Conservation (phyloP, 345 rosid species). For the rapeseed (Brassica napus) region DNA sequence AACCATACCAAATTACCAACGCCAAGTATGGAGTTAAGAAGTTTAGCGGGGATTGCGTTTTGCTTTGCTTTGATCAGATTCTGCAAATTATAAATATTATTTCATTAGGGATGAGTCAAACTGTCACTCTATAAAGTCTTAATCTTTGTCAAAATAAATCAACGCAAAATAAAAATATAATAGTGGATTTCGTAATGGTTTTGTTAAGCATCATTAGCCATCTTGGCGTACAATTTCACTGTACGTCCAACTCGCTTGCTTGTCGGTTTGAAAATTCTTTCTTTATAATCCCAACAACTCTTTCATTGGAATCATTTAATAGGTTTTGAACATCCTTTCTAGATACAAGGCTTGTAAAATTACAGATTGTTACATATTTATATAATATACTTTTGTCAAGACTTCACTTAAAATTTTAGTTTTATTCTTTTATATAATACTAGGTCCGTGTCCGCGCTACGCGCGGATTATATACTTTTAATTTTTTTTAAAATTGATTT, state of each 20-base stretch:
- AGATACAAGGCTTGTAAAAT: not conserved
- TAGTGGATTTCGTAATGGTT: conserved; percentile 15
- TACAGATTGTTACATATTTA: too few relatives aligned
- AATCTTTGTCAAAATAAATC: not conserved
- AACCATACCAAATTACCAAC: not conserved
- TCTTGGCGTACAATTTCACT: conserved; percentile 34
- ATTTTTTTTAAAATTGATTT: too few relatives aligned
- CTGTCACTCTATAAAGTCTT: not conserved
- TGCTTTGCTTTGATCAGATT: not conserved
- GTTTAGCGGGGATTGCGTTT: not conserved
- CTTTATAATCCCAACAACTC: conserved; percentile 20
- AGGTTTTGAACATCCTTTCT: not conserved
- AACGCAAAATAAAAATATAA: conserved; percentile 9
- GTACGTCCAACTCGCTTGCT: conserved; percentile 16
- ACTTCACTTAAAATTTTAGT: too few relatives aligned
- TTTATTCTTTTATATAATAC: too few relatives aligned
- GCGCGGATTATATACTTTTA: too few relatives aligned
- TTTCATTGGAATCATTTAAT: not conserved
- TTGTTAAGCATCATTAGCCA: conserved; percentile 34
- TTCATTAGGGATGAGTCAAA: conserved; percentile 1
- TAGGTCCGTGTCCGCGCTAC: too few relatives aligned
- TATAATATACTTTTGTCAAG: too few relatives aligned
- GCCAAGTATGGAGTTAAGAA: not conserved
- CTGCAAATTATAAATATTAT: not conserved
- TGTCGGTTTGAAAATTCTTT: conserved; percentile 13